Conservation (phyloP, 345 rosid species). For the Citrus sp. region DNA sequence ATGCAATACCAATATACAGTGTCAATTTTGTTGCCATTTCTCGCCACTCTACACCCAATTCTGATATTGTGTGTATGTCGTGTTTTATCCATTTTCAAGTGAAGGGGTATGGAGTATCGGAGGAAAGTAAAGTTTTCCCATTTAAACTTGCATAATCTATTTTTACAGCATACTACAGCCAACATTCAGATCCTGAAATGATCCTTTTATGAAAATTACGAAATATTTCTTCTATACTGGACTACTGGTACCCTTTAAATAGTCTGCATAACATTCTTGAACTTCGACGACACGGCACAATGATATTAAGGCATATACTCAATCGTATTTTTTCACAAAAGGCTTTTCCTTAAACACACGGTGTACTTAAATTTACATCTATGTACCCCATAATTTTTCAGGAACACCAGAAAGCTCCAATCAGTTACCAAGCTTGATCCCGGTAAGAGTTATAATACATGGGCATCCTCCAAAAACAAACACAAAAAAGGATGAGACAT, state of each 20-base stretch:
- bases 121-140: neutral
- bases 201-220: conserved; percentile 1
- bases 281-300: neutral
- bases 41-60: neutral
- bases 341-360: neutral
- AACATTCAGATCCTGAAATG: neutral
- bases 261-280: neutral
- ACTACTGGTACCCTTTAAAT: neutral
- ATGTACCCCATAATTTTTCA: conserved; percentile 22
- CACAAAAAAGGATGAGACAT: conserved; percentile 26
- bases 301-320: neutral
- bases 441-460: conserved; percentile 67
- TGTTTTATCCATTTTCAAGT: neutral
- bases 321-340: neutral
- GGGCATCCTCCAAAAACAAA: conserved; percentile 58
- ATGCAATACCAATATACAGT: neutral
- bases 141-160: neutral
- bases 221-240: neutral
- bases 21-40: neutral
- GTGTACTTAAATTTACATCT: neutral
- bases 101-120: neutral
- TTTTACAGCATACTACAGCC: neutral
- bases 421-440: conserved; percentile 26
- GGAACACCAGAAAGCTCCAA: conserved; percentile 30
- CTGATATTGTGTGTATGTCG: neutral